A percentile compares a stretch with the other conserved stretches of the same genome.
phyloP scores from a whole-genome alignment of 2,329 filamentous ascomycete genomes.

The Diaporthe velutina region DNA sequence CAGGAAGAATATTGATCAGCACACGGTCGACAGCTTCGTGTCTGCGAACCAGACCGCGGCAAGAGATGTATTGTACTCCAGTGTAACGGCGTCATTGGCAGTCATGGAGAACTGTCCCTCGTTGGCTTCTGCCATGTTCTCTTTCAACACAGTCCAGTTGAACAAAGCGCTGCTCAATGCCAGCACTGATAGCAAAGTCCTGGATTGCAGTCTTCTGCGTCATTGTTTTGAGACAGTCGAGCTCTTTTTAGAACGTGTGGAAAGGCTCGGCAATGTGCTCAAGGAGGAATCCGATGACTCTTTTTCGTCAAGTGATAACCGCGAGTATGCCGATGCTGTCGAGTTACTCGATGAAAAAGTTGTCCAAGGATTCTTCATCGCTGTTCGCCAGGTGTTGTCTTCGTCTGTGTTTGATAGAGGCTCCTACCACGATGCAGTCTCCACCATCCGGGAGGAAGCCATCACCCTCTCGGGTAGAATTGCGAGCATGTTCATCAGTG shows the following conservation, averaged over 20 bases:
- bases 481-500: constrained; percentile 58
- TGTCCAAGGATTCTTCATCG: constrained; percentile 31
- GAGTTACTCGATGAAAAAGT: constrained; percentile 39
- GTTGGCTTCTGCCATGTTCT: constrained; percentile 62
- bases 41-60: constrained; percentile 65
- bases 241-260: constrained; percentile 60
- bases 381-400: constrained; percentile 27
- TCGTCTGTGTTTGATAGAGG: neutral
- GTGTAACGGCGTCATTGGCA: constrained; percentile 62
- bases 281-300: constrained; percentile 51
- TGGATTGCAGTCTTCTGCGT: constrained; percentile 63
- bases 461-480: constrained; percentile 61
- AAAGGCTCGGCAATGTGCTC: constrained; percentile 53
- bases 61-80: constrained; percentile 65
- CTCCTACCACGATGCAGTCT: neutral
- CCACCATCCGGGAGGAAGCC: constrained; percentile 51
- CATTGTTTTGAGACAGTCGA: constrained; percentile 61
- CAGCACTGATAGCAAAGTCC: constrained; percentile 54
- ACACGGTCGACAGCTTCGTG: constrained; percentile 63
- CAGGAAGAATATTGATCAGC: constrained; percentile 56
- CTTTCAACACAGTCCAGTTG: constrained; percentile 63
- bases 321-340: constrained; percentile 62
- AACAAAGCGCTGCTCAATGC: constrained; percentile 65
- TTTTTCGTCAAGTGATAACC: constrained; percentile 45
- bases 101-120: constrained; percentile 62